Conservation (phyloP, 2,329 filamentous ascomycete species). For the Monilinia fructigena region DNA sequence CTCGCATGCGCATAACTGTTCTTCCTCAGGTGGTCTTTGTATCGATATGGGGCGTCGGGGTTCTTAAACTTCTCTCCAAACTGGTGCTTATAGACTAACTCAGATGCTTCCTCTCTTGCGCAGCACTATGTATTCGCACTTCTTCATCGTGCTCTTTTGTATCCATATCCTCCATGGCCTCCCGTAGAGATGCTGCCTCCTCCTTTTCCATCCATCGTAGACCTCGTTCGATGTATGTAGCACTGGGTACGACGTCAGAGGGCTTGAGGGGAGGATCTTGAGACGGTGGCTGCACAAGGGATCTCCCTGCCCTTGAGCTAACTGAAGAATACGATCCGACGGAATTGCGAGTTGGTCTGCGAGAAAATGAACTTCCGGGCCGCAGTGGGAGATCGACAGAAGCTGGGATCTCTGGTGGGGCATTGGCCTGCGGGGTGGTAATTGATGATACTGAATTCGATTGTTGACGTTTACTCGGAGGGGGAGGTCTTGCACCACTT, state of each 20-base stretch:
- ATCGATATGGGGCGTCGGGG: conserved; percentile 64
- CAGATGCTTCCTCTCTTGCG: conserved; percentile 73
- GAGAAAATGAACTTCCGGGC: conserved; percentile 36
- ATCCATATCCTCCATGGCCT: conserved; percentile 73
- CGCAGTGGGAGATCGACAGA: conserved; percentile 30
- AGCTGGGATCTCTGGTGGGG: conserved; percentile 27
- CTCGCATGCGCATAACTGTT: conserved; percentile 69
- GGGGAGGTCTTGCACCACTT: conserved; percentile 67
- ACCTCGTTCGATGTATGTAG: conserved; percentile 71
- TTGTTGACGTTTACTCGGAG: conserved; percentile 42
- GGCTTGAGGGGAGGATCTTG: conserved; percentile 50
- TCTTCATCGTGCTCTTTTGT: conserved; percentile 57
- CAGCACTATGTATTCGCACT: conserved; percentile 63
- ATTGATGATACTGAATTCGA: conserved; percentile 44
- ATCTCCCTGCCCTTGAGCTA: conserved; percentile 37
- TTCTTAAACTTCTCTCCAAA: conserved; percentile 55
- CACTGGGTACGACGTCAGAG: conserved; percentile 61
- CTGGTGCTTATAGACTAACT: conserved; percentile 75
- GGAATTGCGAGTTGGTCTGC: conserved; percentile 36
- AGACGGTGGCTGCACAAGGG: conserved; percentile 32
- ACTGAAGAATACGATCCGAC: conserved; percentile 37
- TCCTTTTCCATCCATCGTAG: conserved; percentile 80
- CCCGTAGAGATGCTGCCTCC: conserved; percentile 66
- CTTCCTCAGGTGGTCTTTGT: conserved; percentile 66
- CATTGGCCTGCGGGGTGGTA: conserved; percentile 19